phyloP scores from a whole-genome alignment of 2,329 filamentous ascomycete genomes.

The Chalara sp. region DNA sequence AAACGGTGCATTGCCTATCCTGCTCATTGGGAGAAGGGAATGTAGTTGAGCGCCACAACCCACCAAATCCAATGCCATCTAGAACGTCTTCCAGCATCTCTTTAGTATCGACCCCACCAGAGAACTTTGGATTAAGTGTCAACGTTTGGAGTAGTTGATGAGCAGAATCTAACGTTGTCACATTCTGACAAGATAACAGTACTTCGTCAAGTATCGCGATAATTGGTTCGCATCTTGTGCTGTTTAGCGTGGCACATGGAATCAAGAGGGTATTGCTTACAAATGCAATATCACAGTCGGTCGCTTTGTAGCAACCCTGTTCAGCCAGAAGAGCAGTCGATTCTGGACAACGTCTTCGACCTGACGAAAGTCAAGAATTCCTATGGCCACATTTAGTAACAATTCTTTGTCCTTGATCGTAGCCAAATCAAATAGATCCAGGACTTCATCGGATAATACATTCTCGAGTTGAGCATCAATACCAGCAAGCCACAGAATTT shows the following conservation, averaged over 20 bases:
- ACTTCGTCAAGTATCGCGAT: constrained; percentile 54
- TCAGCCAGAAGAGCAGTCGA: constrained; percentile 52
- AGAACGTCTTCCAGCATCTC: constrained; percentile 45
- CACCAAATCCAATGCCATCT: constrained; percentile 55
- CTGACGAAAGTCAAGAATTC: constrained; percentile 59
- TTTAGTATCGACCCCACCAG: constrained; percentile 39
- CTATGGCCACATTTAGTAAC: constrained; percentile 55
- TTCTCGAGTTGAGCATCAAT: constrained; percentile 28
- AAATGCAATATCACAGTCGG: constrained; percentile 51
- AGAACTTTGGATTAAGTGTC: constrained; percentile 46
- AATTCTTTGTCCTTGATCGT: constrained; percentile 53
- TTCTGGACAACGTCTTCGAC: constrained; percentile 57
- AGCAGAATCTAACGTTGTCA: constrained; percentile 51
- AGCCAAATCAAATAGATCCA: constrained; percentile 37
- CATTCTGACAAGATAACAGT: constrained; percentile 53
- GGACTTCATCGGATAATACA: constrained; percentile 31
- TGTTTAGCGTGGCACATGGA: constrained; percentile 10
- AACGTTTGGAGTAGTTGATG: constrained; percentile 54
- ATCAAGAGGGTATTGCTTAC: constrained; percentile 34
- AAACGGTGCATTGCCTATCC: constrained; percentile 24
- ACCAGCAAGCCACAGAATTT: constrained; percentile 55
- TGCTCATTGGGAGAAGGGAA: constrained; percentile 25
- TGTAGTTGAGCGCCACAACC: constrained; percentile 45
- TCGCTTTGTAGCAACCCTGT: constrained; percentile 45
- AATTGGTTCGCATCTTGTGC: constrained; percentile 46